Evolutionary conservation across 495 filamentous ascomycete species (phyloP).

Genomic region (Rhypophila decipiens): DNA sequence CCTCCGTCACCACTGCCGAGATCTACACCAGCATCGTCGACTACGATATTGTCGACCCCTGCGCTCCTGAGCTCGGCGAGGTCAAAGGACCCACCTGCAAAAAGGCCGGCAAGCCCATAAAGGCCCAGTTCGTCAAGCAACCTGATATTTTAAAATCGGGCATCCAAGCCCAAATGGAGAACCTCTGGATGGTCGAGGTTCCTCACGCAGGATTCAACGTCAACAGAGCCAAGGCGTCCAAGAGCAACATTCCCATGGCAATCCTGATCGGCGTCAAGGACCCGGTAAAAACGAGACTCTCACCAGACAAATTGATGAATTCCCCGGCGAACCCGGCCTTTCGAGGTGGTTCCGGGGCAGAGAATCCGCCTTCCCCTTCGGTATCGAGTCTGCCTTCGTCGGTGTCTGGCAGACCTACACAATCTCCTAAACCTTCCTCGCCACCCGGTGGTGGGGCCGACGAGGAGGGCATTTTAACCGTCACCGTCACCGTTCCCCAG

Average conservation of each 20-base stretch:
- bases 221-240: constrained; percentile 10
- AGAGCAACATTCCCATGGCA: constrained; percentile 17
- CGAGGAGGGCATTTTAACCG: constrained; percentile 7
- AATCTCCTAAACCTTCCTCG: no score
- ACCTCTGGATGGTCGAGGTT: constrained; percentile 29
- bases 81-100: constrained; percentile 20
- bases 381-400: not conserved
- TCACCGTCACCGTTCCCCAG: constrained; percentile 18
- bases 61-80: constrained; percentile 22
- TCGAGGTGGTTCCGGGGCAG: not conserved
- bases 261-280: constrained; percentile 11
- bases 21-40: constrained; percentile 82
- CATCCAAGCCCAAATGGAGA: constrained; percentile 29
- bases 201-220: constrained; percentile 19
- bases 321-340: no score
- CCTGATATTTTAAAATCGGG: constrained; percentile 18
- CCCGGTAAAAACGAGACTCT: constrained; percentile 6
- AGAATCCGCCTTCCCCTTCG: not conserved
- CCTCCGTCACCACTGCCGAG: constrained; percentile 42
- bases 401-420: not conserved
- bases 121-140: constrained; percentile 24
- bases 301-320: not conserved
- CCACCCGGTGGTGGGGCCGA: not conserved
- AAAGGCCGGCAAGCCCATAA: constrained; percentile 8
- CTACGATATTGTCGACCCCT: constrained; percentile 48